phyloP scores from a whole-genome alignment of 2,329 filamentous ascomycete species.

The Spiromastix sp. region DNA sequence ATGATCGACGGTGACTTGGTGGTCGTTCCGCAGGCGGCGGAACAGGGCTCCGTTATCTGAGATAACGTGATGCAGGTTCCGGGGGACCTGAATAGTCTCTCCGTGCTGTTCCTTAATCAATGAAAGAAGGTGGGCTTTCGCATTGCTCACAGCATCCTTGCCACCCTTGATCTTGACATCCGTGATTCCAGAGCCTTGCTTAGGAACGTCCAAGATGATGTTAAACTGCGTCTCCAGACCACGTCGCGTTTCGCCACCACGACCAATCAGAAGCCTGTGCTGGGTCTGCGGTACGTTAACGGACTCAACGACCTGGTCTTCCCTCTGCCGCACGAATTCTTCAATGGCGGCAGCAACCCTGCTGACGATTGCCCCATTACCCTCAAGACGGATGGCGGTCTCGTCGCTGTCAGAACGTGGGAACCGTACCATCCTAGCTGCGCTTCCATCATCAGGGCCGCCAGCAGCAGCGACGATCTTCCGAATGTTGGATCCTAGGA shows the following conservation, averaged over 20 bases:
- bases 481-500: constrained; percentile 74
- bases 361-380: constrained; percentile 71
- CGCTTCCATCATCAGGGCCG: constrained; percentile 74
- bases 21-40: constrained; percentile 75
- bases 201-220: constrained; percentile 81
- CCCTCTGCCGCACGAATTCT: constrained; percentile 69
- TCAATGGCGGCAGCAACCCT: constrained; percentile 78
- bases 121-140: constrained; percentile 69
- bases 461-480: constrained; percentile 81
- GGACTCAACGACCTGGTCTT: constrained; percentile 67
- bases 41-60: constrained; percentile 84
- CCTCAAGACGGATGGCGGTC: constrained; percentile 79
- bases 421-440: constrained; percentile 88
- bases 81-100: constrained; percentile 76
- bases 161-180: constrained; percentile 78
- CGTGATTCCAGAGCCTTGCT: constrained; percentile 73
- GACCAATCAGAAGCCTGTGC: constrained; percentile 83
- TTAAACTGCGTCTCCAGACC: constrained; percentile 77
- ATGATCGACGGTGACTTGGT: constrained; percentile 86
- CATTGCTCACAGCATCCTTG: constrained; percentile 67
- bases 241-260: constrained; percentile 77
- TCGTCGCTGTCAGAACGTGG: constrained; percentile 78
- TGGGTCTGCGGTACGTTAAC: constrained; percentile 81
- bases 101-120: constrained; percentile 79
- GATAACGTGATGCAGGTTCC: constrained; percentile 70